Conservation (phyloP, 306 rosid genomes). For the Quercus gilva region DNA sequence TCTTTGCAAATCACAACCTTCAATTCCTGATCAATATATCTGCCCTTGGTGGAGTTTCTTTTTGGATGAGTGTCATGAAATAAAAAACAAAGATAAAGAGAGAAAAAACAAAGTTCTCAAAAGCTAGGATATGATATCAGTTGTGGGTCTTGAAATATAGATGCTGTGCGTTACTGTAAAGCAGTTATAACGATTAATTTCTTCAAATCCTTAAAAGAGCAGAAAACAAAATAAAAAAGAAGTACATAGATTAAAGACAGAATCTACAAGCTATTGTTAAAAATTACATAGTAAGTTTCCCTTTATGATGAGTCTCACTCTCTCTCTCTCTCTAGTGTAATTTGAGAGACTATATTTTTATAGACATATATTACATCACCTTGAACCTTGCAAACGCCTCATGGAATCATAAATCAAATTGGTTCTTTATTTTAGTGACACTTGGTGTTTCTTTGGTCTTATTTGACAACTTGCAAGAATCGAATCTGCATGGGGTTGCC, state of each 20-base stretch:
- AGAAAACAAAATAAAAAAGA: constrained; percentile 25
- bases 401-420: constrained; percentile 31
- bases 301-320: constrained; percentile 28
- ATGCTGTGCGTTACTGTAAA: constrained; percentile 27
- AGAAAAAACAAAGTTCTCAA: constrained; percentile 31
- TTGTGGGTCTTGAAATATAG: constrained; percentile 26
- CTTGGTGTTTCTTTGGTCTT: constrained; percentile 52
- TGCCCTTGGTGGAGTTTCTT: constrained; percentile 36
- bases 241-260: constrained; percentile 26
- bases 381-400: constrained; percentile 18
- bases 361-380: constrained; percentile 18
- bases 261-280: constrained; percentile 45
- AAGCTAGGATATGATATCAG: constrained; percentile 40
- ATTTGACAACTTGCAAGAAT: constrained; percentile 54
- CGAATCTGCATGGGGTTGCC: constrained; percentile 56
- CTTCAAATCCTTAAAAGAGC: constrained; percentile 27
- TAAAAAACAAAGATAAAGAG: constrained; percentile 16
- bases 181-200: constrained; percentile 25
- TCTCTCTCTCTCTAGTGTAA: constrained; percentile 23
- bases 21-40: constrained; percentile 32
- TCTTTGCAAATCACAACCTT: constrained; percentile 41
- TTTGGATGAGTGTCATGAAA: constrained; percentile 22
- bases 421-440: constrained; percentile 37
- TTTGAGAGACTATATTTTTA: constrained; percentile 27
- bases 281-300: constrained; percentile 25